Conservation (phyloP, 257 asterid genomes). For the Jasminum sambac region DNA sequence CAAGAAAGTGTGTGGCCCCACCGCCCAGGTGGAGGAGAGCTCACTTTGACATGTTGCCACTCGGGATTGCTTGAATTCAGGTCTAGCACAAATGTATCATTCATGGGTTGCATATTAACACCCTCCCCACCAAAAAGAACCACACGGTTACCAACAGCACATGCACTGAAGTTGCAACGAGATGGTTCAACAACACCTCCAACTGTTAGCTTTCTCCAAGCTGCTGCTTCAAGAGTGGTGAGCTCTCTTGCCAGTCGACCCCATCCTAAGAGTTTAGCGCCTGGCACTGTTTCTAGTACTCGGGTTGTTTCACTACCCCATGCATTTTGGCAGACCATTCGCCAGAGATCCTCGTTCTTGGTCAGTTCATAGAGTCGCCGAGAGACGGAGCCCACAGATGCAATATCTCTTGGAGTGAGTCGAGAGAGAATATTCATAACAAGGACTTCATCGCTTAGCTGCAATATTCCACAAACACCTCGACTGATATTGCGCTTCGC, state of each 20-base stretch:
- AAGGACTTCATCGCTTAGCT: conserved; percentile 7
- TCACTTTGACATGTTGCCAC: conserved; percentile 5
- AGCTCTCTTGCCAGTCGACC: conserved; percentile 6
- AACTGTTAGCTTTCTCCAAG: conserved; percentile 1
- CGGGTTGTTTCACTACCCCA: conserved; percentile 5
- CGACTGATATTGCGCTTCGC: neutral
- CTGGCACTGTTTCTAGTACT: neutral
- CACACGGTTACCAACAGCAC: conserved; percentile 9
- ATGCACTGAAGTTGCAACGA: conserved; percentile 11
- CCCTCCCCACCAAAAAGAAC: conserved; percentile 97
- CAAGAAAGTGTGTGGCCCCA: conserved; percentile 73
- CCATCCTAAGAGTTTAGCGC: conserved; percentile 8
- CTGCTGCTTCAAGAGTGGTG: conserved; percentile 6
- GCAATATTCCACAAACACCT: neutral
- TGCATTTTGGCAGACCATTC: conserved; percentile 5
- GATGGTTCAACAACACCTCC: conserved; percentile 6
- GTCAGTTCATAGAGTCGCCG: neutral
- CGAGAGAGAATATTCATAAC: neutral
- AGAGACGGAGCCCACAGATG: neutral
- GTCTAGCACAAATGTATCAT: conserved; percentile 59
- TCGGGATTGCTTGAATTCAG: conserved; percentile 24
- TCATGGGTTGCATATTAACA: conserved; percentile 52
- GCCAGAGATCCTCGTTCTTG: conserved; percentile 5
- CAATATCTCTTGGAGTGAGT: conserved; percentile 1
- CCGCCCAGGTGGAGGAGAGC: conserved; percentile 7